These are phyloP conservation scores for Berberis thunbergii DNA, from an alignment of 164 flowering plant species.

Conservation along the genomic window DNA sequence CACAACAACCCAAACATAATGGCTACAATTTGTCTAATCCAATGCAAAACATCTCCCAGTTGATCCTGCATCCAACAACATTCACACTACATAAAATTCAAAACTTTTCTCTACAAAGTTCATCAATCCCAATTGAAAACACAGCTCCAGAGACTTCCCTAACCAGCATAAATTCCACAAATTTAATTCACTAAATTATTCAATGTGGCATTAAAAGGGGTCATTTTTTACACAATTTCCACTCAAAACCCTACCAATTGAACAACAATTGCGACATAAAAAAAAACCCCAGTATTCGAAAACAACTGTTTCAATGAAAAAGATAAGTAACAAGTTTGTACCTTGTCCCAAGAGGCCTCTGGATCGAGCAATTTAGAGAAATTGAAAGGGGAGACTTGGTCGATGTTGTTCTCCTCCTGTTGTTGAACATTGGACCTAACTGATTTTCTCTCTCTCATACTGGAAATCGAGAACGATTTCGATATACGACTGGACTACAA, in stretches of 20 bases:
- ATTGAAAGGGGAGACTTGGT: conserved; percentile 63
- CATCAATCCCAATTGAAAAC: not conserved
- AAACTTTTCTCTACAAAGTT: not conserved
- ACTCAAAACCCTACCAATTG: too few species aligned
- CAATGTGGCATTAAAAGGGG: too few species aligned
- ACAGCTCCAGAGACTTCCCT: not conserved
- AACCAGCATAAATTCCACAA: too few species aligned
- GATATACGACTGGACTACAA: too few species aligned
- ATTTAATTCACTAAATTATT: too few species aligned
- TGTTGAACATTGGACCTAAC: not conserved
- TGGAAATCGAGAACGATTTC: too few species aligned
- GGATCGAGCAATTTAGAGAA: conserved; percentile 78
- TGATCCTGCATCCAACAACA: conserved; percentile 55
- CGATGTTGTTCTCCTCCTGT: conserved; percentile 21
- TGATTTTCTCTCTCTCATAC: too few species aligned
- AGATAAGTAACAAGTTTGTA: conserved; percentile 5
- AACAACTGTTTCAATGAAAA: too few species aligned
- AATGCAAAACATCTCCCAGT: conserved; percentile 88
- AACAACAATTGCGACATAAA: not conserved
- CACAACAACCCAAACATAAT: conserved; percentile 69
- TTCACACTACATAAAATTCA: not conserved
- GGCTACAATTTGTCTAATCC: conserved; percentile 80
- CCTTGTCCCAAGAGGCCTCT: conserved; percentile 96
- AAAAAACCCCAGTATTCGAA: not conserved
- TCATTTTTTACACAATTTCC: too few species aligned